These are phyloP conservation scores for Mortierella sp. DNA, from an alignment of 371 early-diverging fungal genomes.

Conservation along the genomic window DNA sequence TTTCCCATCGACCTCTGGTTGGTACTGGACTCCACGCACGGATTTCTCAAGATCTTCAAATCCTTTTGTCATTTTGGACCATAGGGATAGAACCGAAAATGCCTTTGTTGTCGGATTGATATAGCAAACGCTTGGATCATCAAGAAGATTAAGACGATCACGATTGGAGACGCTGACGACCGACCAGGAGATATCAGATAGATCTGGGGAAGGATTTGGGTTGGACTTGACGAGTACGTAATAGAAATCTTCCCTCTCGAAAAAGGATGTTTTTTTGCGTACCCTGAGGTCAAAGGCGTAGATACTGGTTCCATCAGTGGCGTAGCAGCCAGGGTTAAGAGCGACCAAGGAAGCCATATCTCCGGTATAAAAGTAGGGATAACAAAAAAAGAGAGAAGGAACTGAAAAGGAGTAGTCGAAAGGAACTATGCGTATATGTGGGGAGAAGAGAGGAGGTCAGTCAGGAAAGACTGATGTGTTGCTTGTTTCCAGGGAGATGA, in stretches of 20 bases:
- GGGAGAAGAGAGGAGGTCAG: slow-evolving; percentile 9
- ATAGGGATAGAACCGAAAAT: too few relatives aligned
- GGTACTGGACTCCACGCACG: slow-evolving; percentile 9
- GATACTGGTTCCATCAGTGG: slow-evolving; percentile 8
- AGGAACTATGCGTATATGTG: slow-evolving; percentile 9
- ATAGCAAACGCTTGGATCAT: too few relatives aligned
- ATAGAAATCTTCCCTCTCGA: slow-evolving; percentile 3
- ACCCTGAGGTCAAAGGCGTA: slow-evolving; percentile 7
- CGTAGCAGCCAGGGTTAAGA: slow-evolving; percentile 6
- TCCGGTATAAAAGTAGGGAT: too few relatives aligned
- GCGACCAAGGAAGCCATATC: slow-evolving; percentile 9
- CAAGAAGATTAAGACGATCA: slow-evolving; percentile 2
- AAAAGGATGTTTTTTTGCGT: slow-evolving; percentile 8
- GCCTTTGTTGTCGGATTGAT: too few relatives aligned
- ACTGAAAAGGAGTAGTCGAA: slow-evolving; percentile 7
- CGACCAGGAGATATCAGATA: slow-evolving; percentile 9
- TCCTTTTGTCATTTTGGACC: too few relatives aligned
- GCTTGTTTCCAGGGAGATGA: not conserved
- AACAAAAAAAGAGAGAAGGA: too few relatives aligned
- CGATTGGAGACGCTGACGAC: slow-evolving; percentile 8
- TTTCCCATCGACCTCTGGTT: slow-evolving; percentile 3
- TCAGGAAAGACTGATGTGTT: not conserved
- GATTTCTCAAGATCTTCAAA: not conserved
- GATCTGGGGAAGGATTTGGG: slow-evolving; percentile 8
- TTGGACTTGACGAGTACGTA: slow-evolving; percentile 10